Conservation (phyloP, 2,329 filamentous ascomycete genomes). For the Neonectria neomacrospora region DNA sequence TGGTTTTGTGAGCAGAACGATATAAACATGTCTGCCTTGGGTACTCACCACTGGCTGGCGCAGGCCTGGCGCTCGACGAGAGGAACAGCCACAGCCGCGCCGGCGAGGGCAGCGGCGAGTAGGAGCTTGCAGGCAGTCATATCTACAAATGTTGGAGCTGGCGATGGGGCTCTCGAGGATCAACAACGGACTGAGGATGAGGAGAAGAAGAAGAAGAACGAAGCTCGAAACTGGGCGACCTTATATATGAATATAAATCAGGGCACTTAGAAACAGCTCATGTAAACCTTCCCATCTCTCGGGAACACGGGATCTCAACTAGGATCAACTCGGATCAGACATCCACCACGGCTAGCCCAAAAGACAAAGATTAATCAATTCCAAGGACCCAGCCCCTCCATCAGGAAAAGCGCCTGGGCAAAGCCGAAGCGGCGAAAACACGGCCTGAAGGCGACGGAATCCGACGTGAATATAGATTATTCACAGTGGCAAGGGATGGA, state of each 20-base stretch:
- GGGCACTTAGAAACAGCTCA: not conserved
- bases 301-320: constrained; percentile 33
- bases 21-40: fast-evolving
- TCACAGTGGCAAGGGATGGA: too few species aligned
- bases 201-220: not conserved
- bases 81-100: constrained; percentile 53
- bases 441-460: constrained; percentile 25
- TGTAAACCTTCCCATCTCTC: not conserved
- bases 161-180: constrained; percentile 1
- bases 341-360: not conserved
- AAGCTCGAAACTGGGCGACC: not conserved
- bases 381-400: not conserved
- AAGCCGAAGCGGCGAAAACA: not conserved
- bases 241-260: constrained; percentile 27
- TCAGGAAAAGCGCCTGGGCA: not conserved
- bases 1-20: constrained; percentile 28
- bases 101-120: constrained; percentile 32
- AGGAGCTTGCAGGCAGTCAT: constrained; percentile 36
- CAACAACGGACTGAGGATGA: constrained; percentile 16
- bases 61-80: constrained; percentile 48
- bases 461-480: not conserved
- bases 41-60: constrained; percentile 33
- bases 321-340: not conserved
- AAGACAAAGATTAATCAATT: not conserved
- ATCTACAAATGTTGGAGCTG: constrained; percentile 4